Conservation (phyloP, 257 asterid species). For the Paraleonurus japonicus region DNA sequence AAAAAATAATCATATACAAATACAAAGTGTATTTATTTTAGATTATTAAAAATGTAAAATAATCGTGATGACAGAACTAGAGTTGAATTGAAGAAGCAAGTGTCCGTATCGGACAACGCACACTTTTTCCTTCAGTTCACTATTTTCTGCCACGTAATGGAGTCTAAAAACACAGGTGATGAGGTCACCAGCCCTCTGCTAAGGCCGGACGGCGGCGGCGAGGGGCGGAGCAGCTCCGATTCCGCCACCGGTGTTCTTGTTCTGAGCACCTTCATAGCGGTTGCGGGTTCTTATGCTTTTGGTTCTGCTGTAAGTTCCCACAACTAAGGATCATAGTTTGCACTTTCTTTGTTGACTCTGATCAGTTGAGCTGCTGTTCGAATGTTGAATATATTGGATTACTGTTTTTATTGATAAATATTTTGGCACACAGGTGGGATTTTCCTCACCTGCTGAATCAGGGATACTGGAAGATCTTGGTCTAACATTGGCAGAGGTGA, state of each 20-base stretch:
- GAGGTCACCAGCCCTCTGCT: neutral
- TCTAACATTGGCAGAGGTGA: slow-evolving; percentile 68
- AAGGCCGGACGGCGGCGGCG: slow-evolving; percentile 1
- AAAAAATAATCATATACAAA: no score
- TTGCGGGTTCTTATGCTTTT: slow-evolving; percentile 80
- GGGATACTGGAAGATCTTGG: slow-evolving; percentile 71
- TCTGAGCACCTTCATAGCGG: slow-evolving; percentile 72
- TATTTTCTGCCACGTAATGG: neutral
- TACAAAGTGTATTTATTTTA: no score
- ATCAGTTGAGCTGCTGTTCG: no score
- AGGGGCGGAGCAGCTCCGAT: slow-evolving; percentile 30
- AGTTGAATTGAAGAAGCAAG: no score
- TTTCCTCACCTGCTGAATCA: slow-evolving; percentile 79
- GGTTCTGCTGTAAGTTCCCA: slow-evolving; percentile 91
- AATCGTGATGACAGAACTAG: no score
- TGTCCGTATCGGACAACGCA: no score
- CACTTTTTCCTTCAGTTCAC: neutral
- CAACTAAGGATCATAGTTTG: no score
- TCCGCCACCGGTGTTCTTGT: slow-evolving; percentile 53
- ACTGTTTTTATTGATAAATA: neutral
- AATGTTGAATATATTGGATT: no score
- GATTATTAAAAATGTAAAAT: no score
- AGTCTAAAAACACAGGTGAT: neutral
- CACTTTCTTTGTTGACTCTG: no score
- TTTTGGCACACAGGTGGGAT: slow-evolving; percentile 50